These are phyloP conservation scores for Phytophthora citricola DNA, from an alignment of 352 stramenopile species.

Conservation along the genomic window DNA sequence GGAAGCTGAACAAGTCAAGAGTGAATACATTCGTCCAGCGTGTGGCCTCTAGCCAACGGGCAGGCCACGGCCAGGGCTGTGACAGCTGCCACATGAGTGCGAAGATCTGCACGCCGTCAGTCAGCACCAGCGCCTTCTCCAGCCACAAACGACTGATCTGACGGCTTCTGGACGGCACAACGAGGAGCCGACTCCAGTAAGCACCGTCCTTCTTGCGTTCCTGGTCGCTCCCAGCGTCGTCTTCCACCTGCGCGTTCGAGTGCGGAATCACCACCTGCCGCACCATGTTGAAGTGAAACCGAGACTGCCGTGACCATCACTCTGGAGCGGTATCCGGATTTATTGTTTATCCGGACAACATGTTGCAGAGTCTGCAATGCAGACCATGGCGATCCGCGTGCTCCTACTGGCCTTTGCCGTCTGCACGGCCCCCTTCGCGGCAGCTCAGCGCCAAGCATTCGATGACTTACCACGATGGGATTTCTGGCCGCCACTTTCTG, in stretches of 20 bases:
- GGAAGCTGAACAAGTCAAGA: slow-evolving; percentile 64
- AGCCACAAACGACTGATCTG: slow-evolving; percentile 63
- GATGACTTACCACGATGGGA: slow-evolving; percentile 60
- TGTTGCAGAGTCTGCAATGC: not conserved
- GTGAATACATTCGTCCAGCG: slow-evolving; percentile 64
- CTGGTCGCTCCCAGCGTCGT: not conserved
- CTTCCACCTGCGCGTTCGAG: slow-evolving; percentile 10
- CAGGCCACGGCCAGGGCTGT: slow-evolving; percentile 79
- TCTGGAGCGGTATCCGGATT: slow-evolving; percentile 8
- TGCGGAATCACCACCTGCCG: slow-evolving; percentile 32
- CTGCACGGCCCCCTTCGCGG: slow-evolving; percentile 4
- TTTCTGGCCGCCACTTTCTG: slow-evolving; percentile 64
- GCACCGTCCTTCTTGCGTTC: slow-evolving; percentile 3
- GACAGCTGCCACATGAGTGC: slow-evolving; percentile 80
- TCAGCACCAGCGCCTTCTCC: slow-evolving; percentile 57
- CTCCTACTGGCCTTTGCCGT: slow-evolving; percentile 3
- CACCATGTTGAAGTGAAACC: slow-evolving; percentile 33
- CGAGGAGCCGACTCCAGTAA: slow-evolving; percentile 19
- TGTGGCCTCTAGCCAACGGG: slow-evolving; percentile 55
- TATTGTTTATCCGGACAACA: slow-evolving; percentile 3
- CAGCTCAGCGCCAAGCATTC: slow-evolving; percentile 2
- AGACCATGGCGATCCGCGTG: slow-evolving; percentile 5
- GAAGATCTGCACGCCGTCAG: slow-evolving; percentile 66
- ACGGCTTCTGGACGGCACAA: slow-evolving; percentile 12
- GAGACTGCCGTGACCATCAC: slow-evolving; percentile 29